Evolutionary conservation across 2,329 filamentous ascomycete genomes (phyloP).

Genomic region (Fusarium sp.): DNA sequence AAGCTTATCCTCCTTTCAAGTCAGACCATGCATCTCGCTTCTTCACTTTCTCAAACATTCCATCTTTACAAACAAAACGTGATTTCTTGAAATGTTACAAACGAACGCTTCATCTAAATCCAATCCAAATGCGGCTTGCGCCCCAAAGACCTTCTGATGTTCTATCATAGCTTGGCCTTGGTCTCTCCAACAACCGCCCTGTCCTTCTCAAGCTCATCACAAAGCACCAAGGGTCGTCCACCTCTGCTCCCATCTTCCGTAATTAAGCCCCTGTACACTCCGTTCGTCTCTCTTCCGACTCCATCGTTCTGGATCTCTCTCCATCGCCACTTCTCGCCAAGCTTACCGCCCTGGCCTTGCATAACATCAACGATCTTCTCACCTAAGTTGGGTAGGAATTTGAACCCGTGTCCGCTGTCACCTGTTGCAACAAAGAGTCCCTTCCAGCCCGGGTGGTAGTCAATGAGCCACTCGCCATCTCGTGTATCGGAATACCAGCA

Average conservation of each 20-base stretch:
- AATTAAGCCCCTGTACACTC: constrained; percentile 50
- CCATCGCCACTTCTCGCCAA: constrained; percentile 69
- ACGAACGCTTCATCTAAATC: constrained; percentile 21
- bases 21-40: neutral
- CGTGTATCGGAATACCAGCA: constrained; percentile 83
- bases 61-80: neutral
- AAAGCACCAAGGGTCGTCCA: constrained; percentile 55
- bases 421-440: constrained; percentile 69
- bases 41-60: neutral
- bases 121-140: neutral
- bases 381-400: constrained; percentile 73
- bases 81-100: constrained; percentile 11
- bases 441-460: constrained; percentile 69
- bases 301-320: constrained; percentile 61
- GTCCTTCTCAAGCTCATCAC: constrained; percentile 51
- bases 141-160: constrained; percentile 19
- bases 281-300: constrained; percentile 45
- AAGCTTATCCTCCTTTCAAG: constrained; percentile 10
- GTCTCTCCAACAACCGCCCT: constrained; percentile 24
- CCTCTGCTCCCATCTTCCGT: constrained; percentile 64
- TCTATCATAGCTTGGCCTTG: constrained; percentile 39
- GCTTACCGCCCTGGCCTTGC: constrained; percentile 55
- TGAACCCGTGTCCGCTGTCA: constrained; percentile 72
- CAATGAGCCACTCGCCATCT: constrained; percentile 74
- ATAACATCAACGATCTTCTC: constrained; percentile 67